Base-by-base conservation (phyloP, 2,329 filamentous ascomycete genomes). In the Malbranchea zuffiana region DNA sequence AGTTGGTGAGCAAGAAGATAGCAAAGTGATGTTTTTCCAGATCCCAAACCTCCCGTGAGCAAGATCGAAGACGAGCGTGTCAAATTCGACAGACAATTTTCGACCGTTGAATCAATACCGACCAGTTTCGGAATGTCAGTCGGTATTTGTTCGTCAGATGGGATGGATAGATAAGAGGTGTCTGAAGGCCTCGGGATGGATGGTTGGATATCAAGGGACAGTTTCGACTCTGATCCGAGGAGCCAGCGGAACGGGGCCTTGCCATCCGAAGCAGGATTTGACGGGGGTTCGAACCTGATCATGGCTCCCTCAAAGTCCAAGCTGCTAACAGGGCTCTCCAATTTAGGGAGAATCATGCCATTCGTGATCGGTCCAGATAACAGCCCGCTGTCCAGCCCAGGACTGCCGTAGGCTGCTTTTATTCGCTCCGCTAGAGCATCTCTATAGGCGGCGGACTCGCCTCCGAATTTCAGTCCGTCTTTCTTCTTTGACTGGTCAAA, bases 361-460 rank as follows among this genome's bases (percentile, higher is more conserved):
- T 98, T 85, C 0, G 87, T 95, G 34, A 98, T 56, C 4, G 90
- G 86, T 0, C 90, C 90, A 38, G 82, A 74, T 1, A 96, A 65
- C 12, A 96, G 57, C 1, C 80, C 76, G 28, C 66, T 61, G 15
- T 73, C 72, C 0, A 63, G 65, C 24, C 67, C 71, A 19, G 66
- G 55, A 19, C 67, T 69, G 13, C 75, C 73, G 48, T 90, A 90
- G 3, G 84, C 72, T 7, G 78, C 71, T 44, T 75, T 74, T 43
- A 94, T 77, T 28, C 75, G 74, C 51, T 80, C 80, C 3, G 78
- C 76, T 47, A 65, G 43, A 6, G 86, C 84, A 52, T 93, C 84
- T 35, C 79, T 78, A 47, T 90, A 83, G 4, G 81, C 74, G 49
- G 84, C 83, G 0, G 84, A 82, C 49, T 94, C 85, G 10, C 86